Evolutionary conservation across 148 eudicot species (phyloP).

Genomic region (Cornus kousa): DNA sequence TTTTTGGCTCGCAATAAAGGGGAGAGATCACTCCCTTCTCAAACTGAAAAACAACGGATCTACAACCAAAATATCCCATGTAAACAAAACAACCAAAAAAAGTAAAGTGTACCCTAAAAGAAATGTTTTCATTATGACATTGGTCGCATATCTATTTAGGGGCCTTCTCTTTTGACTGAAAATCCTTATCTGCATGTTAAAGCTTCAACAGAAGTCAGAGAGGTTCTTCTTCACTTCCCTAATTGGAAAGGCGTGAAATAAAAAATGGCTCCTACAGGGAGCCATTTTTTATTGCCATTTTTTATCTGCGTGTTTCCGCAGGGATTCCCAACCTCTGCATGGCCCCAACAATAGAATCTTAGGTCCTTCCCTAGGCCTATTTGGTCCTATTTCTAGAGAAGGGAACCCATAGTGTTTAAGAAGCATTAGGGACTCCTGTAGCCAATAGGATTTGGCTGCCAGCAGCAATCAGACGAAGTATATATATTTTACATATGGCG

Average conservation of each 20-base stretch:
- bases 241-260: background rate
- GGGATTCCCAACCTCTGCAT: background rate
- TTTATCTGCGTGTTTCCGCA: background rate
- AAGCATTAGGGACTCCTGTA: background rate
- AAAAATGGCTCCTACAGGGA: background rate
- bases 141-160: background rate
- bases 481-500: no score
- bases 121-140: no score
- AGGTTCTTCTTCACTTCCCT: background rate
- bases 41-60: no score
- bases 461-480: background rate
- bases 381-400: background rate
- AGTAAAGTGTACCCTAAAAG: background rate
- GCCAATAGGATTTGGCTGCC: background rate
- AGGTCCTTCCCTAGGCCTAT: background rate
- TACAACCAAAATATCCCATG: no score
- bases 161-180: background rate
- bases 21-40: no score
- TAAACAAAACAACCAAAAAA: no score
- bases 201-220: background rate
- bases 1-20: no score
- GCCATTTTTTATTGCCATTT: no score
- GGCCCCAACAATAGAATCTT: background rate
- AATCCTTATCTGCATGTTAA: background rate
- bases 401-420: background rate